Conservation (phyloP, 2,329 filamentous ascomycete species). For the Aspergillus neotritici region DNA sequence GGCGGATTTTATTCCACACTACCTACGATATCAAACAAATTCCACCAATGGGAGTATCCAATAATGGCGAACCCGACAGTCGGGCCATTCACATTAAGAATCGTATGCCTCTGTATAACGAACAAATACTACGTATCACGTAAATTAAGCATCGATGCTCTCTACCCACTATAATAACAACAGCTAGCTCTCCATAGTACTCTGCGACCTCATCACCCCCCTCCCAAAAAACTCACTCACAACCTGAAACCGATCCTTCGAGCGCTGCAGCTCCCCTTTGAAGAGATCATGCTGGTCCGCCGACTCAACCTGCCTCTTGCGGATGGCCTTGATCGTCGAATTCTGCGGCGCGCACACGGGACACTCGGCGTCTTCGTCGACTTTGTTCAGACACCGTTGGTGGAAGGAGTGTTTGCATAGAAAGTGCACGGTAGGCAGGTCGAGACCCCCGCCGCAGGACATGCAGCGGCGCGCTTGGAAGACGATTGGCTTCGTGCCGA, state of each 20-base stretch:
- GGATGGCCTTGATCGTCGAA: constrained; percentile 80
- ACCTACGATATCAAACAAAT: no score
- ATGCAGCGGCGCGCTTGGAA: constrained; percentile 89
- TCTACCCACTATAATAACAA: neutral
- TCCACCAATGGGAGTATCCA: no score
- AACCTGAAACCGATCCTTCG: constrained; percentile 79
- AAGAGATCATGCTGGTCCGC: constrained; percentile 87
- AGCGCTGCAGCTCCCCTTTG: constrained; percentile 67
- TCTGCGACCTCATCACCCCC: constrained; percentile 67
- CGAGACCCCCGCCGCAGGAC: constrained; percentile 69
- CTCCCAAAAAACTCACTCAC: constrained; percentile 92
- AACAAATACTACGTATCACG: constrained; percentile 3
- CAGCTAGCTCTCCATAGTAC: constrained; percentile 27
- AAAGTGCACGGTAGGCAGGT: constrained; percentile 90
- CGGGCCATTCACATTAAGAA: no score
- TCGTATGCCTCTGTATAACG: no score
- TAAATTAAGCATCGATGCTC: constrained; percentile 1
- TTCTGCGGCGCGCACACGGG: constrained; percentile 80
- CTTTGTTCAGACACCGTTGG: constrained; percentile 72
- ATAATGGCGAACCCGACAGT: no score
- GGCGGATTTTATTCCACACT: no score
- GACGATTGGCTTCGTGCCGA: constrained; percentile 73
- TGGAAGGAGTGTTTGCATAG: constrained; percentile 97
- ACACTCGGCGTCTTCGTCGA: constrained; percentile 67
- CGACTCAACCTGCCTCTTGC: constrained; percentile 77